Conservation (phyloP, 179 eudicot species). For the Pouteria campechiana region DNA sequence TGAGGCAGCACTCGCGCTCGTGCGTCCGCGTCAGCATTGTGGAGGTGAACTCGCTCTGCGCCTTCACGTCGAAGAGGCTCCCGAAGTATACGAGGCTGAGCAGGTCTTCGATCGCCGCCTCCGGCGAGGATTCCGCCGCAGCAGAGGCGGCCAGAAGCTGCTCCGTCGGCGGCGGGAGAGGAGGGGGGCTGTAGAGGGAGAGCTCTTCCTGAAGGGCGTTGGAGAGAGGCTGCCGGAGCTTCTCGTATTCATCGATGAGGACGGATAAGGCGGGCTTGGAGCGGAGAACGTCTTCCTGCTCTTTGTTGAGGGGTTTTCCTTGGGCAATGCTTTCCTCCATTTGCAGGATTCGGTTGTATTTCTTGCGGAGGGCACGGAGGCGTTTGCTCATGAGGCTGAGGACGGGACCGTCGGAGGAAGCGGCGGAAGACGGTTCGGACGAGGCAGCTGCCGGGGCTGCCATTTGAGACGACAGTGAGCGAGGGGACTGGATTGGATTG, state of each 20-base stretch:
- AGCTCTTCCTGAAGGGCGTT: constrained; percentile 55
- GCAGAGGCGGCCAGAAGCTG: not conserved
- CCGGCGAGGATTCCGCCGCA: not conserved
- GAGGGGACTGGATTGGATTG: not conserved
- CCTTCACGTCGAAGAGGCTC: constrained; percentile 60
- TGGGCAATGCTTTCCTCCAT: constrained; percentile 57
- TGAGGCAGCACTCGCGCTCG: constrained; percentile 81
- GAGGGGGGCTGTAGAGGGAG: constrained; percentile 4
- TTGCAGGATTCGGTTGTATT: constrained; percentile 57
- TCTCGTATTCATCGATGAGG: constrained; percentile 76
- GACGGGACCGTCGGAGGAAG: constrained; percentile 73
- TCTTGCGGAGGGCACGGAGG: constrained; percentile 71
- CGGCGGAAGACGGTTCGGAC: constrained; percentile 17
- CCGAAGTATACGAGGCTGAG: constrained; percentile 63
- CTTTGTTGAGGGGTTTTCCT: constrained; percentile 65
- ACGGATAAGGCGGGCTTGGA: constrained; percentile 44
- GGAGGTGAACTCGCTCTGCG: constrained; percentile 43
- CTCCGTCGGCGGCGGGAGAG: not conserved
- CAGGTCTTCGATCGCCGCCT: constrained; percentile 36
- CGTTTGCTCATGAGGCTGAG: constrained; percentile 64
- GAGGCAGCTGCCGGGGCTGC: too few relatives aligned
- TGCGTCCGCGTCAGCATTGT: constrained; percentile 55
- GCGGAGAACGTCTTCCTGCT: constrained; percentile 57
- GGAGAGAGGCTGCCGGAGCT: constrained; percentile 53
- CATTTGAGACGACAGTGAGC: not conserved